Percentiles rank a stretch among this genome's conserved stretches.
phyloP scores from a whole-genome alignment of 1,284 basidiomycete genomes.

The Afroboletus lepidellus region DNA sequence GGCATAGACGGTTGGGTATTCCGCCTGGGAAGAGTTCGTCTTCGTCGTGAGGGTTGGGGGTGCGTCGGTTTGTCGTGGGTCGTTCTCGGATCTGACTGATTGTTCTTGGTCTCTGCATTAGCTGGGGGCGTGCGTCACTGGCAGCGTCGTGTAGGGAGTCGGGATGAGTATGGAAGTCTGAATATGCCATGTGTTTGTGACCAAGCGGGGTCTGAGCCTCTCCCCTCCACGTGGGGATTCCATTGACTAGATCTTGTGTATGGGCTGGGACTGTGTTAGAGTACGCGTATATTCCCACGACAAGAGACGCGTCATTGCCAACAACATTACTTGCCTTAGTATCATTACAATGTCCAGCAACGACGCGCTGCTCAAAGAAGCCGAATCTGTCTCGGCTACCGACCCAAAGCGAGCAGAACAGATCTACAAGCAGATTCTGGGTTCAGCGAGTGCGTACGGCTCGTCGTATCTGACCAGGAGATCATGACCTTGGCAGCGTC shows the following conservation, averaged over 20 bases:
- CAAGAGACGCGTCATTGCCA: constrained; percentile 27
- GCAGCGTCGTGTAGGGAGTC: neutral
- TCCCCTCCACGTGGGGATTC: too few relatives aligned
- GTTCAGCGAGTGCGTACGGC: constrained; percentile 34
- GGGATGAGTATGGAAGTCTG: neutral
- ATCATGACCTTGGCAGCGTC: constrained; percentile 20
- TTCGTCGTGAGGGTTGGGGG: constrained; percentile 13
- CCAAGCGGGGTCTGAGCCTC: too few relatives aligned
- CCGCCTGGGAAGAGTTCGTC: constrained; percentile 34
- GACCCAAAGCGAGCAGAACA: constrained; percentile 56
- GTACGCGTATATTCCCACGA: constrained; percentile 27
- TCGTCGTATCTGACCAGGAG: constrained; percentile 1
- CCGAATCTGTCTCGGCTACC: constrained; percentile 40
- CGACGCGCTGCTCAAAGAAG: constrained; percentile 52
- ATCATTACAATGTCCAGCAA: constrained; percentile 35
- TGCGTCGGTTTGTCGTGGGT: neutral
- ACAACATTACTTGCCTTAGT: neutral
- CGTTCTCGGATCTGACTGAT: neutral
- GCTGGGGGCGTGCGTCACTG: neutral
- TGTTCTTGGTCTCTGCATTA: neutral
- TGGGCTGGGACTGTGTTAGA: too few relatives aligned
- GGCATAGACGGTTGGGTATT: constrained; percentile 41
- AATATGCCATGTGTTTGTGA: too few relatives aligned
- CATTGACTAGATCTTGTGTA: too few relatives aligned
- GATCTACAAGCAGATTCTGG: constrained; percentile 70